These are phyloP conservation scores for Melampsora larici-populina DNA, from an alignment of 1,284 basidiomycete genomes.

Conservation along the genomic window DNA sequence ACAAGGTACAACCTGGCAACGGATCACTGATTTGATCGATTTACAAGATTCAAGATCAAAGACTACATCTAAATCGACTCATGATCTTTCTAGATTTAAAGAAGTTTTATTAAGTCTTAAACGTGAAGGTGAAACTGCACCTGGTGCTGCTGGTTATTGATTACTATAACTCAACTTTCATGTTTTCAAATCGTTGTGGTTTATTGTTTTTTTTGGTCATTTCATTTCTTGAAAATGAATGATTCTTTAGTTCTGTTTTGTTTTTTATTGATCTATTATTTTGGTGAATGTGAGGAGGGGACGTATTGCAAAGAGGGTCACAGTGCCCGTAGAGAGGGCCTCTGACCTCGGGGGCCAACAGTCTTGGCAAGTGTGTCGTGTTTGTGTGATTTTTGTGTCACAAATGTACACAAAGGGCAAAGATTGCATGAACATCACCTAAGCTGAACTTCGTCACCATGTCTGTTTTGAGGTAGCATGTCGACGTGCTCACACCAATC, in stretches of 20 bases:
- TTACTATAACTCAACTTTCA: neutral
- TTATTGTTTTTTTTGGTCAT: neutral
- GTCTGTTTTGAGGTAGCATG: too few relatives aligned
- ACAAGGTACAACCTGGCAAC: conserved; percentile 90
- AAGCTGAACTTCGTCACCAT: too few relatives aligned
- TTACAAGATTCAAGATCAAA: conserved; percentile 94
- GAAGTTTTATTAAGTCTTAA: conserved; percentile 80
- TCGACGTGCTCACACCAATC: too few relatives aligned
- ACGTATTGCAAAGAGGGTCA: too few relatives aligned
- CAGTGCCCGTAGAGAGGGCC: too few relatives aligned
- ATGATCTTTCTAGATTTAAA: conserved; percentile 84
- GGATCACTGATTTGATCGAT: conserved; percentile 80
- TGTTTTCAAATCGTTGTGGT: neutral
- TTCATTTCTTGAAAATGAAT: neutral
- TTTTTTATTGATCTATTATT: neutral
- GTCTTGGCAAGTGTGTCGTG: too few relatives aligned
- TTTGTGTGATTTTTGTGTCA: too few relatives aligned
- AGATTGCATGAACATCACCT: too few relatives aligned
- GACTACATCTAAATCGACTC: conserved; percentile 86
- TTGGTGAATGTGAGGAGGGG: too few relatives aligned
- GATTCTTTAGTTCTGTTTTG: neutral
- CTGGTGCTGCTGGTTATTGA: conserved; percentile 84
- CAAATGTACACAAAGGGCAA: too few relatives aligned
- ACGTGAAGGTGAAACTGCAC: conserved; percentile 82
- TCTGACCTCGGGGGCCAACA: too few relatives aligned